These are phyloP conservation scores for Oryza australiensis DNA, from an alignment of 176 grass and related monocot species.

Conservation along the genomic window DNA sequence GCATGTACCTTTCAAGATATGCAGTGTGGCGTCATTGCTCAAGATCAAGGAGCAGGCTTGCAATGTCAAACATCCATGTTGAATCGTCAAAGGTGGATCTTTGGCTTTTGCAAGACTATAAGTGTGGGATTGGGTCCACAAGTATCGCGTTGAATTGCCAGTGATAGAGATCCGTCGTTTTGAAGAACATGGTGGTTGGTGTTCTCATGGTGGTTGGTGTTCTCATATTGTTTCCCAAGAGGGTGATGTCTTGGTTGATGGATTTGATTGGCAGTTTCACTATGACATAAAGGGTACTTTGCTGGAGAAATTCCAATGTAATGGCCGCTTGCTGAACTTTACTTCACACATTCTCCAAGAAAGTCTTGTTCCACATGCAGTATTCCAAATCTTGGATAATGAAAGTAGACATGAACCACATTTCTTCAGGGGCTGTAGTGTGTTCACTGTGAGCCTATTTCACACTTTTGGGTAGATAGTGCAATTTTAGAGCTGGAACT, in stretches of 20 bases:
- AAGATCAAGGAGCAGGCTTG: slow-evolving; percentile 25
- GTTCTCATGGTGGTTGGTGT: too few relatives aligned
- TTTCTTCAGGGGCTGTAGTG: too few relatives aligned
- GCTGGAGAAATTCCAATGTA: slow-evolving; percentile 28
- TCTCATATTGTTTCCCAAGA: slow-evolving; percentile 20
- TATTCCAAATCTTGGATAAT: too few relatives aligned
- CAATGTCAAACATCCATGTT: slow-evolving; percentile 17
- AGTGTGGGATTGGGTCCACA: slow-evolving; percentile 17
- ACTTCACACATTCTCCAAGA: not conserved
- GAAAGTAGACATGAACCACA: too few relatives aligned
- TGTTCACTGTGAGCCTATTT: not conserved
- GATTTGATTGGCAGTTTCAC: slow-evolving; percentile 14
- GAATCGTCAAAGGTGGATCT: slow-evolving; percentile 19
- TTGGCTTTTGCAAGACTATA: slow-evolving; percentile 37
- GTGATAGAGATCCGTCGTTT: slow-evolving; percentile 6
- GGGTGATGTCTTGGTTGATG: slow-evolving; percentile 33
- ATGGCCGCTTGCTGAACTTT: slow-evolving; percentile 9
- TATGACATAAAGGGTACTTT: slow-evolving; percentile 31
- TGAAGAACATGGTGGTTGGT: not conserved
- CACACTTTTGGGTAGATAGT: too few relatives aligned
- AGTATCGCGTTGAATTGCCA: slow-evolving; percentile 19
- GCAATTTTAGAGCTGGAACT: too few relatives aligned
- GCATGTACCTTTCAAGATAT: not conserved
- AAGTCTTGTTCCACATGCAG: not conserved
- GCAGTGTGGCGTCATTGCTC: not conserved